Evolutionary conservation across 2,329 filamentous ascomycete genomes (phyloP), one percentile per base, ranked within the genome.

Genomic region (Thelonectria rubi): DNA sequence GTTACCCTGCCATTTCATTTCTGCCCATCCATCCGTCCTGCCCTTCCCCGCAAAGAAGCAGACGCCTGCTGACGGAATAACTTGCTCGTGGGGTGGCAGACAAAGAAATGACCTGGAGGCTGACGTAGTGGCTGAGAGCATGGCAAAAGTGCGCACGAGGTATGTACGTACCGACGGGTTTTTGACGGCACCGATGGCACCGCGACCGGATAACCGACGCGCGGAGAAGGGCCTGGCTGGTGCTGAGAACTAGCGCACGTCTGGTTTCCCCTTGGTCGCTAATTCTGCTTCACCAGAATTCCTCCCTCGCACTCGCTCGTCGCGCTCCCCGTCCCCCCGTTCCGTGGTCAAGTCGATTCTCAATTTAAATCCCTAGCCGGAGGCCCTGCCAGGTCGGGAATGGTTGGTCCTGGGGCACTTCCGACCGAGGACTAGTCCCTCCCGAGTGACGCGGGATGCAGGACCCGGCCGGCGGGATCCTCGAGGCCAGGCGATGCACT

Each of bases 381-480:
- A 46, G 20, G 55, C 34, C 26, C 42, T 55, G 24, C 62, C 46
- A 17, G 30, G 53, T 37, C 21, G 32, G 58, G 60, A 58, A 54
- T 62, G 49, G 60, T 49, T 58, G 50, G 55, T 32, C 45, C 1
- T 60, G 51, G 56, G 1, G 14, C 55, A 54, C n/a, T 57, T 65
- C 48, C 40, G 18, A 21, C 40, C 9, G 1, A 15, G 30, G 54
- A 15, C 59, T 70, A 69, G 68, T 53, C 48, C 15, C 2, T 9
- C 14, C 2, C 63, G 69, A 69, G 48, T 32, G 30, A 63, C 60
- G 54, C 63, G 68, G 66, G 68, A 67, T 68, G 63, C 65, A 66
- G 61, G 65, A 71, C 68, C 68, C 65, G 65, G 68, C 64, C 55
- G 49, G 57, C 68, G 68, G 68, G 68, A 68, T 63, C 60, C 59